Evolutionary conservation across 2,329 filamentous ascomycete genomes (phyloP), one percentile per base, ranked within the genome.

Genomic region (Aquanectria penicillioides): DNA sequence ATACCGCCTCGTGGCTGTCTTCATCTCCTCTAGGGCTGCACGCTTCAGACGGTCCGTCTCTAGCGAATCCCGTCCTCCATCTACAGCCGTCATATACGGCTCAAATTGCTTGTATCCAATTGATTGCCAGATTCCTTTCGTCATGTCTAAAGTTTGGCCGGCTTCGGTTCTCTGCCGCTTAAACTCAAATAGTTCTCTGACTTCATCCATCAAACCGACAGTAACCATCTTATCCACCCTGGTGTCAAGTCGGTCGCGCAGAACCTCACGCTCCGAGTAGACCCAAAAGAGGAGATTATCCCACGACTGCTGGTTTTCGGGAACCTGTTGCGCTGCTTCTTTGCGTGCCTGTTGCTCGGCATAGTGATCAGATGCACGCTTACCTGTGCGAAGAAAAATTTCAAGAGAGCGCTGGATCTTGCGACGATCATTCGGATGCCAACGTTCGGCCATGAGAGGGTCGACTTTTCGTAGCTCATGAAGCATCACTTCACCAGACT

Each of bases 51-150:
- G 79, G 17, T 84, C 80, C 1, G 91, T 75, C 4, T 84, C 79
- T 58, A 44, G 43, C 9, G 54, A 54, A 6, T 64, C 65, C 23
- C 59, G 50, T 1, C 65, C 65, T 26, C 74, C 61, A 64, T 76
- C 67, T 12, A 80, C 59, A 1, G 84, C 83, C 2, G 77, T 68
- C 20, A 94, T 78, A 69, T 93, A 97, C 0, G 86, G 82, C 56
- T 91, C 84, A 71, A 98, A 90, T 71, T 99, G 93, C 73, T 96
- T 97, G 77, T 93, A 97, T 1, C 95, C 95, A 61, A 99, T 99
- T 1, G 94, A 95, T 50, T 97, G 91, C 93, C 94, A 99, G 37
- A 99, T 96, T 0, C 95, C 96, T 50, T 89, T 87, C 2, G 86
- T 91, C 64, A 87, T 83, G 70, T 98, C 93, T 2, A 95, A 76